Evolutionary conservation across 148 eudicot species (phyloP).

Genomic region (Rhododendron williamsianum): DNA sequence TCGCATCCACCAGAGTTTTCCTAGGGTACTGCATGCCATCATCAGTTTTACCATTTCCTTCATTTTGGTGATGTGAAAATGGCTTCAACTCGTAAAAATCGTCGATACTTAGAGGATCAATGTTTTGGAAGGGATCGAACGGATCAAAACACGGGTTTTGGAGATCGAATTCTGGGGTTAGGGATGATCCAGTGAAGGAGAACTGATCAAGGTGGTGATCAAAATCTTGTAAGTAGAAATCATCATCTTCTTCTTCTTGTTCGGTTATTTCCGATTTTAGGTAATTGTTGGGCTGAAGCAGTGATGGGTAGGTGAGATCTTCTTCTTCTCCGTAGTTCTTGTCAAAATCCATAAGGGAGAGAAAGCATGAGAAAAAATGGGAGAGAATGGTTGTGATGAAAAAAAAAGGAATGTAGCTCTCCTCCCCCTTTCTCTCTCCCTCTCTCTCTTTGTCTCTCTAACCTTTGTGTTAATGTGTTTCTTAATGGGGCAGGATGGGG

Average conservation of each 20-base stretch:
- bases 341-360: conserved; percentile 39
- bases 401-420: conserved; percentile 7
- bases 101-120: conserved; percentile 26
- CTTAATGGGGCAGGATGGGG: conserved; percentile 14
- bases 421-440: background rate
- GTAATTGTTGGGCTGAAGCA: conserved; percentile 20
- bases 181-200: conserved; percentile 28
- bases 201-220: conserved; percentile 39
- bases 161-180: conserved; percentile 27
- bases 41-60: background rate
- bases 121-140: conserved; percentile 24
- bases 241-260: conserved; percentile 1
- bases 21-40: conserved; percentile 20
- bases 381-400: conserved; percentile 10
- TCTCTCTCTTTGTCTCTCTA: background rate
- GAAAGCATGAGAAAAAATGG: conserved; percentile 6
- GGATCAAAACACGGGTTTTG: conserved; percentile 33
- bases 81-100: conserved; percentile 51
- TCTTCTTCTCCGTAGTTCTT: conserved; percentile 26
- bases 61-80: conserved; percentile 4
- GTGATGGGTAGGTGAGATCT: conserved; percentile 16
- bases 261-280: conserved; percentile 10
- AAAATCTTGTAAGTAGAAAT: conserved; percentile 37
- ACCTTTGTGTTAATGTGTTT: conserved; percentile 7
- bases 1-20: conserved; percentile 16